Evolutionary conservation across 305 asterid species (phyloP), one percentile per base, ranked within the genome.

Genomic region (Ilex paraguariensis): DNA sequence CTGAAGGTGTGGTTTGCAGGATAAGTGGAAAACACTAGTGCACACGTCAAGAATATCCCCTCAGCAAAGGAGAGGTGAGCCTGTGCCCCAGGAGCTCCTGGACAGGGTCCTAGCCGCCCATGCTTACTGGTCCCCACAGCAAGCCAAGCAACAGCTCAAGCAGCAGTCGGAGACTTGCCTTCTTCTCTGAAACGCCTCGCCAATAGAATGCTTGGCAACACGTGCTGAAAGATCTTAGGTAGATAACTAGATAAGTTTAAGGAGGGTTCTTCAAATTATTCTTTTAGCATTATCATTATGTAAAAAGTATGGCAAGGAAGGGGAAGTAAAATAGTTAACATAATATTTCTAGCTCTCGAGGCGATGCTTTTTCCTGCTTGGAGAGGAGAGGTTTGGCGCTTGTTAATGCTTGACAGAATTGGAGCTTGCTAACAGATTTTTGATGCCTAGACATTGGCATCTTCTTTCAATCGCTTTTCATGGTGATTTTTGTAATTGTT

Each of bases 21-120:
- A 93, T 69, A 93, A 93, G 84, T 93, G 99, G 99, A 93, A 93
- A 63, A 93, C 99, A 5, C 68, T 93, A 71, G 99, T 93, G 63
- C 99, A 90, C 81, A 93, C 99, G 3, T 97, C 99, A 57, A 86
- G 91, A 66, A 93, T 93, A 60, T 86, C 97, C 46, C 99, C 99
- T 44, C 99, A 93, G 70, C 99, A 93, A 59, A 80, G 99, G 71
- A 82, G 99, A 60, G 99, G 97, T 0, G 97, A 93, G 76, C 99
- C 99, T 0, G 96, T 90, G 65, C 99, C 99, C 1, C 99, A 93
- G 67, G 99, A 84, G 74, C 95, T 93, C 10, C 82, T 93, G 58
- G 96, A 93, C 66, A 66, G 99, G 56, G 99, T 93, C 21, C 69
- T 93, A 73, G 73, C 87, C 5, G 97, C 99, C 1, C 97, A 90